Percentiles rank a stretch among this genome's conserved stretches.
phyloP scores from a whole-genome alignment of 2,329 filamentous ascomycete species.

The Didymella pomorum region DNA sequence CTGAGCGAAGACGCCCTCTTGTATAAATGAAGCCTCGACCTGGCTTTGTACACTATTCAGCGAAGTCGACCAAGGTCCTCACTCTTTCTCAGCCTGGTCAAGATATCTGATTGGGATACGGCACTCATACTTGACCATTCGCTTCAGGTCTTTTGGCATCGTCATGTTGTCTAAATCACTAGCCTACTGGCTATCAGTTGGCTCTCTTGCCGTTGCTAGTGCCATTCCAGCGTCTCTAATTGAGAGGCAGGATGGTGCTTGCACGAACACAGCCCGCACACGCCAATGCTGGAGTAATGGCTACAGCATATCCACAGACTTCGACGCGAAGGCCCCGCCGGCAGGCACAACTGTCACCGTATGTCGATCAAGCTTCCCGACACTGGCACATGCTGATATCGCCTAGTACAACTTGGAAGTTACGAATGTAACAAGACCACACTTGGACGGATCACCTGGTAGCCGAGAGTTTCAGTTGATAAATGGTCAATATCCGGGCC shows the following conservation, averaged over 20 bases:
- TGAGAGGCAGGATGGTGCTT: slow-evolving; percentile 47
- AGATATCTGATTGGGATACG: background rate
- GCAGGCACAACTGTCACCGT: slow-evolving; percentile 49
- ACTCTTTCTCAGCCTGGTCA: background rate
- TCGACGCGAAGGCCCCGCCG: slow-evolving; percentile 54
- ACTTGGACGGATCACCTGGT: slow-evolving; percentile 51
- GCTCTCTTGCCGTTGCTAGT: slow-evolving; percentile 37
- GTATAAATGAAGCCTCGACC: slow-evolving; percentile 21
- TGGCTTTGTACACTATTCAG: slow-evolving; percentile 17
- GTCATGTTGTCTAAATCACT: slow-evolving; percentile 39
- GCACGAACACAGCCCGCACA: slow-evolving; percentile 52
- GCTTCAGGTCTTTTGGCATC: background rate
- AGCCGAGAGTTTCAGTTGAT: slow-evolving; percentile 53
- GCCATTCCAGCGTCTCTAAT: slow-evolving; percentile 35
- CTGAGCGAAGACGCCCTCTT: background rate
- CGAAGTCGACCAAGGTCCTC: slow-evolving; percentile 15
- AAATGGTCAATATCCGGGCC: slow-evolving; percentile 69
- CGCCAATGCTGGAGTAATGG: slow-evolving; percentile 55
- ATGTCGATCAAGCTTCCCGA: background rate
- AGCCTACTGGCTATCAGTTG: slow-evolving; percentile 37
- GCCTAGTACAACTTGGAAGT: slow-evolving; percentile 52
- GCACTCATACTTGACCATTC: slow-evolving; percentile 9
- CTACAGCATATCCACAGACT: slow-evolving; percentile 56
- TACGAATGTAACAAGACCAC: slow-evolving; percentile 51
- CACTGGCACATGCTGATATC: slow-evolving; percentile 7